Evolutionary conservation across 345 rosid species (phyloP).

Genomic region (Eucalyptus tenuipes): DNA sequence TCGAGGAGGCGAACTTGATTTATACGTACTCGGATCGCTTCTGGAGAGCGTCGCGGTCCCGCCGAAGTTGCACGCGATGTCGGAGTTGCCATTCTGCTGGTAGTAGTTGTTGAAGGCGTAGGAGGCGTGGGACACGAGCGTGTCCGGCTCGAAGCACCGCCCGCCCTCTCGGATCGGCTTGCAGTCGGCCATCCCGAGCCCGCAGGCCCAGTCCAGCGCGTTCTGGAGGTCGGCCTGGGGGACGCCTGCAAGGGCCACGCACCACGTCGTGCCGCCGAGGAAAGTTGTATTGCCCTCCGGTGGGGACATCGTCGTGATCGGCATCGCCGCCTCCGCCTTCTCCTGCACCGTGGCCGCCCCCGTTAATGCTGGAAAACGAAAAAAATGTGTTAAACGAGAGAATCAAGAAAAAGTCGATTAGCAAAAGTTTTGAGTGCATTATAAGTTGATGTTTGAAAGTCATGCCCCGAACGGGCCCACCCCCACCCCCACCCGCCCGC

Average conservation of each 20-base stretch:
- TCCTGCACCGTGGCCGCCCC: conserved; percentile 9
- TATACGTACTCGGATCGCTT: conserved; percentile 56
- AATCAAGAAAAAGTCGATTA: background rate
- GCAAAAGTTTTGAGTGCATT: background rate
- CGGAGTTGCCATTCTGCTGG: conserved; percentile 70
- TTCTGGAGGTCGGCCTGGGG: conserved; percentile 65
- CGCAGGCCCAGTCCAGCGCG: conserved; percentile 97
- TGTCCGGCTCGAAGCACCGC: conserved; percentile 66
- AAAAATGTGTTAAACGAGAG: background rate
- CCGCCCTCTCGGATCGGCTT: conserved; percentile 52
- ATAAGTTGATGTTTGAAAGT: background rate
- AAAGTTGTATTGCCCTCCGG: conserved; percentile 91
- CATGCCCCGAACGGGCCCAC: background rate
- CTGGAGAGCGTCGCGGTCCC: conserved; percentile 60
- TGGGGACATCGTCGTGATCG: conserved; percentile 30
- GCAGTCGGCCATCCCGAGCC: conserved; percentile 78
- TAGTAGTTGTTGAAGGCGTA: conserved; percentile 79
- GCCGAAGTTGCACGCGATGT: conserved; percentile 78
- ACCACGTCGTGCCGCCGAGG: conserved; percentile 72
- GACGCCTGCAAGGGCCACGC: conserved; percentile 62
- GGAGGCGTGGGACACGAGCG: conserved; percentile 73
- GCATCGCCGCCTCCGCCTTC: conserved; percentile 29
- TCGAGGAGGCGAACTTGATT: background rate
- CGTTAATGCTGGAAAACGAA: background rate
- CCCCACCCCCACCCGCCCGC: background rate